A percentile compares a stretch with the other conserved stretches of the same genome.
Conservation (phyloP, 257 asterid species). For the Rhazya stricta region DNA sequence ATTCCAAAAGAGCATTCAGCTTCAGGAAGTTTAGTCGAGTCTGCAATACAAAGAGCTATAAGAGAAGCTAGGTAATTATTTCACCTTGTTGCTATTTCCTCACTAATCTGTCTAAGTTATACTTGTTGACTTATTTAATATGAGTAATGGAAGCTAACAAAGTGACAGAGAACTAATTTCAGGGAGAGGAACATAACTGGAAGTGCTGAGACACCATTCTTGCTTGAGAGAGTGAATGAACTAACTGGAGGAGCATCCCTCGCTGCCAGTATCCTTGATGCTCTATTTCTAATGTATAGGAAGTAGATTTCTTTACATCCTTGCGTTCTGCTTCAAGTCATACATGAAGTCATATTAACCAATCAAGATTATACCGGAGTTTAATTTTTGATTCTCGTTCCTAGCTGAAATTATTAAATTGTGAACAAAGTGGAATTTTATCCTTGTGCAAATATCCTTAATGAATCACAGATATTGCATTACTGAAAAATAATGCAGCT, state of each 20-base stretch:
- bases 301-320: too few relatives aligned
- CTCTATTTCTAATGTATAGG: too few relatives aligned
- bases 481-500: slow-evolving; percentile 79
- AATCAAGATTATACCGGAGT: not conserved
- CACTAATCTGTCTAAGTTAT: not conserved
- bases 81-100: not conserved
- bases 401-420: not conserved
- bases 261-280: slow-evolving; percentile 72
- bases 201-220: slow-evolving; percentile 86
- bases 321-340: not conserved
- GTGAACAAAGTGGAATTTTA: not conserved
- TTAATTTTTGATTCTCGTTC: not conserved
- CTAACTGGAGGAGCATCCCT: slow-evolving; percentile 95
- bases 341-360: not conserved
- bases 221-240: slow-evolving; percentile 83
- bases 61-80: slow-evolving; percentile 64
- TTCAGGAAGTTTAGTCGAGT: slow-evolving; percentile 70
- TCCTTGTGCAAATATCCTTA: slow-evolving; percentile 34
- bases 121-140: not conserved
- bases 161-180: slow-evolving; percentile 21
- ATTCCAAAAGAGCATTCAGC: slow-evolving; percentile 81
- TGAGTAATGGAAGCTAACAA: not conserved
- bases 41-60: slow-evolving; percentile 80
- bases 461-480: slow-evolving; percentile 61
- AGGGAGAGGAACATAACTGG: slow-evolving; percentile 82